Evolutionary conservation across 495 filamentous ascomycete species (phyloP).

Genomic region (Trichoderma asperelloides): DNA sequence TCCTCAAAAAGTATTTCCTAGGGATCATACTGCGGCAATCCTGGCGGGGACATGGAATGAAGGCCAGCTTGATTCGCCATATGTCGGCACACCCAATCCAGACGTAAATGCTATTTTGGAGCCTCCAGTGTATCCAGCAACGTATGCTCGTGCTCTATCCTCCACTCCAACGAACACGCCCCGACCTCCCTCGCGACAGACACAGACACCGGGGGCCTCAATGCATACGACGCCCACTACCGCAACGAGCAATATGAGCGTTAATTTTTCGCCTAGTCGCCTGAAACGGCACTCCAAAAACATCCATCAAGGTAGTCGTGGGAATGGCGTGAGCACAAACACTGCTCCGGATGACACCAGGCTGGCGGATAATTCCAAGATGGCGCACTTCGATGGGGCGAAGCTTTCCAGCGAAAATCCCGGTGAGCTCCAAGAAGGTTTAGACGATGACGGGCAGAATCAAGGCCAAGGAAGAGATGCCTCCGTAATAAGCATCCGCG

Average conservation of each 20-base stretch:
- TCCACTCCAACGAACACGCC: neutral
- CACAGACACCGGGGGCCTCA: neutral
- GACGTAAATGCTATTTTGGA: neutral
- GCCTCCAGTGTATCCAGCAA: neutral
- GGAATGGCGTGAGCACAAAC: neutral
- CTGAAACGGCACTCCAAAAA: neutral
- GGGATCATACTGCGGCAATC: constrained; percentile 43
- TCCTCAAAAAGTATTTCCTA: constrained; percentile 15
- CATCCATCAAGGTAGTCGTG: neutral
- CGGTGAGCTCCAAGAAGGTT: neutral
- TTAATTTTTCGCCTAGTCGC: neutral
- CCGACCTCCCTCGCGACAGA: neutral
- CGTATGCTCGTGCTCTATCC: constrained; percentile 1
- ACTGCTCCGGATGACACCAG: neutral
- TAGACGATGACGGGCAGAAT: neutral
- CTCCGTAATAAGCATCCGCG: neutral
- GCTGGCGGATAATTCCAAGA: neutral
- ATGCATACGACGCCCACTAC: neutral
- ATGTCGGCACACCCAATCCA: constrained; percentile 7
- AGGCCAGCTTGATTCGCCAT: constrained; percentile 45
- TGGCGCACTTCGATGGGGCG: neutral
- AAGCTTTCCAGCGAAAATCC: neutral
- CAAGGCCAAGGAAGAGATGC: neutral
- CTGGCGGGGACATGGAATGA: constrained; percentile 53
- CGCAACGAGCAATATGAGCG: neutral